These are phyloP conservation scores for Isatis lusitanica DNA, from an alignment of 441 rosid genomes.

Conservation along the genomic window DNA sequence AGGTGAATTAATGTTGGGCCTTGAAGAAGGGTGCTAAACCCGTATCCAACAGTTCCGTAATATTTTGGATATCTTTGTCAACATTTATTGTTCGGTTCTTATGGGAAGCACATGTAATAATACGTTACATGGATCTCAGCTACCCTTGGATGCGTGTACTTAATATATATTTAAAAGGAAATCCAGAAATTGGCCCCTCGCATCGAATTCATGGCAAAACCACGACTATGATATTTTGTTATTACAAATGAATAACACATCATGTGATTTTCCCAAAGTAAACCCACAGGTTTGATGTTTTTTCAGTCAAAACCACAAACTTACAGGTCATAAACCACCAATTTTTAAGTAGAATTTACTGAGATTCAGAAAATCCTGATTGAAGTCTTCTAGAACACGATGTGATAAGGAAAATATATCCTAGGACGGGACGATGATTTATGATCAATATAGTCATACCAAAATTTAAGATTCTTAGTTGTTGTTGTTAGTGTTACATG, in stretches of 20 bases:
- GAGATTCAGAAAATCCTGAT: neutral
- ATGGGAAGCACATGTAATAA: constrained; percentile 5
- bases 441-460: neutral
- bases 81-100: neutral
- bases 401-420: neutral
- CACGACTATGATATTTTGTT: neutral
- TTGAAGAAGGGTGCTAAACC: no score
- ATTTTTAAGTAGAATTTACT: neutral
- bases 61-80: neutral
- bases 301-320: constrained; percentile 3
- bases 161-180: neutral
- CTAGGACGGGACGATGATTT: neutral
- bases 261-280: neutral
- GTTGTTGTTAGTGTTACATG: neutral
- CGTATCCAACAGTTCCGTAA: no score
- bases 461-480: neutral
- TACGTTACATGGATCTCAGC: constrained; percentile 13
- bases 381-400: neutral
- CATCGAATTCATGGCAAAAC: neutral
- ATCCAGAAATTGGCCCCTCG: neutral
- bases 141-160: constrained; percentile 15
- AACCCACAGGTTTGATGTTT: neutral
- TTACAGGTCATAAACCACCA: neutral
- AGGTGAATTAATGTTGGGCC: no score
- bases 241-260: neutral